Evolutionary conservation across 345 rosid genomes (phyloP), one percentile per base, ranked within the genome.

Genomic region (Limnanthes douglasii): DNA sequence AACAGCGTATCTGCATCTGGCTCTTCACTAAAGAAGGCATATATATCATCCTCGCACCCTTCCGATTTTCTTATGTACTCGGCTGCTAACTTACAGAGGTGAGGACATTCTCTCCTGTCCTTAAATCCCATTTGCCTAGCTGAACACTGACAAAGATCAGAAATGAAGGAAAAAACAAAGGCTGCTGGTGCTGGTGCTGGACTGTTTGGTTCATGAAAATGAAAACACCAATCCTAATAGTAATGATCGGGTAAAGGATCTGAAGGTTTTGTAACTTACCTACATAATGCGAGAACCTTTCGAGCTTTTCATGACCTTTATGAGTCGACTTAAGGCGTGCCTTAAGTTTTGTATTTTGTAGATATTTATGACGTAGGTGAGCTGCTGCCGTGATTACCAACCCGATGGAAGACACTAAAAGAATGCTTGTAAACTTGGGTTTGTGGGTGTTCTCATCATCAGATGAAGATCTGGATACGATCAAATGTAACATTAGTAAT

Each of bases 121-220:
- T 42, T 48, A 31, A 90, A 83, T 31, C 95, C 98, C 72, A 90
- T 53, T 43, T 79, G 94, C 62, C 95, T 68, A 5, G 85, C 97
- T 86, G 58, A 66, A 45, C 17, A 33, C 15, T 30, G 4, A 45
- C 18, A 25, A 35, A 28, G 61, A 35, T 36, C 43, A 34, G 23
- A n/a, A 29, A 36, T 22, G 11, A 40, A 52, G 36, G 34, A 43
- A 14, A 11, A 8, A 26, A 11, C 11, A 11, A 42, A 37, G 4
- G 17, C 8, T 18, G n/a, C 14, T 36, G 4, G 25, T 18, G 32
- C 13, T 36, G 11, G 29, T 31, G 6, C n/a, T n/a, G n/a, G n/a
- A n/a, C n/a, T n/a, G n/a, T n/a, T n/a, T n/a, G n/a, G n/a, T n/a
- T n/a, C n/a, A n/a, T n/a, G n/a, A n/a, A n/a, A n/a, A n/a, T n/a